Evolutionary conservation across 1,284 basidiomycete species (phyloP).

Genomic region (Crocinoboletus sp.): DNA sequence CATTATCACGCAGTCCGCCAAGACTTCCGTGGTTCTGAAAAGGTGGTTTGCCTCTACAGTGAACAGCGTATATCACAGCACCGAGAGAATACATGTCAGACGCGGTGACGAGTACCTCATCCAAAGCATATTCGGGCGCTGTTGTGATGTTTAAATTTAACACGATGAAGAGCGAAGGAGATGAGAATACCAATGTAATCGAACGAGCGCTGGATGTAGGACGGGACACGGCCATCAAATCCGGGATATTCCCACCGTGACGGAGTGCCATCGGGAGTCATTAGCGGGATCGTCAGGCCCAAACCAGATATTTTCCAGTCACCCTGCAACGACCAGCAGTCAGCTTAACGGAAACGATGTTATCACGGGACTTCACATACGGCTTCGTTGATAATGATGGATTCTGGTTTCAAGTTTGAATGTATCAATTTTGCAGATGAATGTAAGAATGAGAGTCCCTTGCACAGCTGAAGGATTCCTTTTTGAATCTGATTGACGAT

Average conservation of each 20-base stretch:
- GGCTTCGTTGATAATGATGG: constrained; percentile 81
- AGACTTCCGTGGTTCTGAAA: constrained; percentile 88
- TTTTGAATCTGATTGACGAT: constrained; percentile 81
- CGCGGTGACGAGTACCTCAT: constrained; percentile 79
- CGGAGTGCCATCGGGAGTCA: constrained; percentile 64
- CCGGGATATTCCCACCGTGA: constrained; percentile 89
- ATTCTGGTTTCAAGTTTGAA: constrained; percentile 85
- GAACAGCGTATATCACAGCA: constrained; percentile 85
- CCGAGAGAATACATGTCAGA: constrained; percentile 97
- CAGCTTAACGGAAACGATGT: not conserved
- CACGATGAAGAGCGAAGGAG: not conserved
- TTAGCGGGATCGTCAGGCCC: constrained; percentile 79
- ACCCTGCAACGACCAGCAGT: constrained; percentile 50
- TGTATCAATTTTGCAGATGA: constrained; percentile 90
- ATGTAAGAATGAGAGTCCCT: constrained; percentile 92
- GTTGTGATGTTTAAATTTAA: constrained; percentile 10
- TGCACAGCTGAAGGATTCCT: constrained; percentile 91
- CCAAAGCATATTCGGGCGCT: constrained; percentile 95
- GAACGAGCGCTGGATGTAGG: constrained; percentile 87
- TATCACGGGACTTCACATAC: constrained; percentile 43
- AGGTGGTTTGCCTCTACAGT: constrained; percentile 84
- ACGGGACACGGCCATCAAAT: constrained; percentile 76
- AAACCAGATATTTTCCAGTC: constrained; percentile 98
- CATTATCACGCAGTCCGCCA: constrained; percentile 73
- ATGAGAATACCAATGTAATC: constrained; percentile 81